Evolutionary conservation across 139 green algal genomes (phyloP), one percentile per base, ranked within the genome.

Genomic region (Spirogloea muscicola): DNA sequence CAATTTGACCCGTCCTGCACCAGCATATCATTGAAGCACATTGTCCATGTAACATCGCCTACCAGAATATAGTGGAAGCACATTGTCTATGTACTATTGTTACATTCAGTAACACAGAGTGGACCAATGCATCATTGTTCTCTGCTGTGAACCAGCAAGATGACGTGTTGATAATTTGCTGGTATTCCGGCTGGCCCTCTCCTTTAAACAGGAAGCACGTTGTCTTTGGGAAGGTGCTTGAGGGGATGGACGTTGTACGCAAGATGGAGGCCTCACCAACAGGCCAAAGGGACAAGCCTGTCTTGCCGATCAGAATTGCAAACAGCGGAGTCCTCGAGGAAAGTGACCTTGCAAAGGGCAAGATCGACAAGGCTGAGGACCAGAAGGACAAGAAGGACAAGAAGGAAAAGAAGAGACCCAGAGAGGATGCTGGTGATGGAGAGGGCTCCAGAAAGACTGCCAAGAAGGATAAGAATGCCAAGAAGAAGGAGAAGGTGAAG

Each of bases 201-300:
- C n/a, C n/a, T n/a, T 62, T 88, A 49, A 77, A 88, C 49, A 76
- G 68, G 27, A 76, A 76, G 68, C 68, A 76, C 42, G 68, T 76
- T 42, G 68, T 76, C 10, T 76, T 76, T 16, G 68, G 68, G 33
- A 70, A 29, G 51, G 68, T 76, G 21, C 49, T 76, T 31, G 49
- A 76, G 58, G 68, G 68, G 0, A 68, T 76, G 49, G 68, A 76
- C n/a, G 34, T 76, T 10, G 68, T 76, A 29, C 2, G 34, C 0
- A 41, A 16, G 33, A 76, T 76, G 18, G 68, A 70, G 27, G 49
- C 42, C 49, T 27, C 27, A 33, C 37, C 41, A 34, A 76, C 68
- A 33, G 68, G 29, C 1, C 29, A 68, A 10, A 72, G 42, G 13
- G 49, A 76, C 42, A 40, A 51, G 9, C 68, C 68, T 33, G 51